A percentile compares a stretch with the other conserved stretches of the same genome.
phyloP scores from a whole-genome alignment of 768 basidiomycete genomes.

The Cyathus striatus region DNA sequence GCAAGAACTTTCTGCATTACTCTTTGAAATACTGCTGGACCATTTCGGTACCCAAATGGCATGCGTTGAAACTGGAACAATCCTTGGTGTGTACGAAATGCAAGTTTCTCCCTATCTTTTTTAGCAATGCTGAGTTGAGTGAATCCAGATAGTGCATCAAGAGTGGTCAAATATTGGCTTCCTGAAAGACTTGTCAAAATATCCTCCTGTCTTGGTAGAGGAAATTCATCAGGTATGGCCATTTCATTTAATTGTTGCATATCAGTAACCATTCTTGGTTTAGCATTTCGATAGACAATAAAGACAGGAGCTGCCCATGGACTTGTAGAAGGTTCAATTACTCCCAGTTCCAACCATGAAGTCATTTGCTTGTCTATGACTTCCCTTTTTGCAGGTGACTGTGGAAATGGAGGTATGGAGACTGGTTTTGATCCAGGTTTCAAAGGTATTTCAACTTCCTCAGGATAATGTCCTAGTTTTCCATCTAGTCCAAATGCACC shows the following conservation, averaged over 20 bases:
- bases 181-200: background rate
- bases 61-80: constrained; percentile 25
- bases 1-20: constrained; percentile 27
- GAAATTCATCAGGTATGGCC: too few relatives aligned
- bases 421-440: constrained; percentile 18
- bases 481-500: constrained; percentile 24
- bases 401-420: constrained; percentile 15
- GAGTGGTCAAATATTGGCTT: background rate
- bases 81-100: too few relatives aligned
- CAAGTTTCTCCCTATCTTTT: background rate
- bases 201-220: background rate
- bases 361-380: too few relatives aligned
- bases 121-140: background rate
- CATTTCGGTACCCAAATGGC: constrained; percentile 37
- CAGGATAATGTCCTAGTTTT: constrained; percentile 19
- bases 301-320: too few relatives aligned
- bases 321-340: too few relatives aligned
- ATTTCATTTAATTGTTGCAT: constrained; percentile 4
- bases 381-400: constrained; percentile 22
- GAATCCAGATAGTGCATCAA: background rate
- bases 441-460: constrained; percentile 17
- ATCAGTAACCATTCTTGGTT: constrained; percentile 31
- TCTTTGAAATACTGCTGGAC: too few relatives aligned
- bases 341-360: constrained; percentile 22
- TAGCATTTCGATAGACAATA: too few relatives aligned